These are phyloP conservation scores for Hymenoscyphus fraxineus DNA, from an alignment of 2,329 filamentous ascomycete species.

Conservation along the genomic window DNA sequence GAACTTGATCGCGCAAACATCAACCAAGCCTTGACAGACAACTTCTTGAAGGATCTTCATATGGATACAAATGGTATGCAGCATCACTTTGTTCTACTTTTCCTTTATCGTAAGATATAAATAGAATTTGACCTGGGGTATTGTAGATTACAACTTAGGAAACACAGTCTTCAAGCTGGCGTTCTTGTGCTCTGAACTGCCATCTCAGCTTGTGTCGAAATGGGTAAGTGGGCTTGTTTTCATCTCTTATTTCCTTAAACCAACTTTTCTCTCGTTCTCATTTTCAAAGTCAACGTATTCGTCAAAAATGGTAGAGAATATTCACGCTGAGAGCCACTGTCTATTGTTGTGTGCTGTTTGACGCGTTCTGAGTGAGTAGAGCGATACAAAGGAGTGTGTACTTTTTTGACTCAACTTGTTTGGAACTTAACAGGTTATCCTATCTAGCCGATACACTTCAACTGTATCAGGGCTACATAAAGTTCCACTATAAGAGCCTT, in stretches of 20 bases:
- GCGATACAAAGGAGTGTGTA: no score
- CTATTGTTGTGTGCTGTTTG: no score
- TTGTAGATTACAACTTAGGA: constrained; percentile 46
- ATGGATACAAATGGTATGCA: constrained; percentile 43
- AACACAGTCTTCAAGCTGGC: constrained; percentile 38
- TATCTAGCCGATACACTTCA: no score
- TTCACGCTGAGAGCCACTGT: no score
- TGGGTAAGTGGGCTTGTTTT: constrained; percentile 34
- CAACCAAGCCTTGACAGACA: constrained; percentile 51
- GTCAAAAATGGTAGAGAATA: no score
- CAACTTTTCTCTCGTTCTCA: no score
- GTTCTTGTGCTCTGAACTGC: constrained; percentile 47
- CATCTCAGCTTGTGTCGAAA: constrained; percentile 49
- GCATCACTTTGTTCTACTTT: not conserved
- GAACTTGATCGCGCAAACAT: constrained; percentile 60
- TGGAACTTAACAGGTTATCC: no score
- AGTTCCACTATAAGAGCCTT: no score
- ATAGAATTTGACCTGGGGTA: not conserved
- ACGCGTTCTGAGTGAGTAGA: no score
- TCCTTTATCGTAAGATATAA: not conserved
- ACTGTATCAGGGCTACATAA: no score
- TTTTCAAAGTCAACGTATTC: not conserved
- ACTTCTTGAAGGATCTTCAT: constrained; percentile 50
- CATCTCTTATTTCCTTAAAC: not conserved
- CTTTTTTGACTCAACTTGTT: no score